A percentile compares a stretch with the other conserved stretches of the same genome.
phyloP scores from a whole-genome alignment of 1,284 basidiomycete genomes.

The Malassezia cuniculi region DNA sequence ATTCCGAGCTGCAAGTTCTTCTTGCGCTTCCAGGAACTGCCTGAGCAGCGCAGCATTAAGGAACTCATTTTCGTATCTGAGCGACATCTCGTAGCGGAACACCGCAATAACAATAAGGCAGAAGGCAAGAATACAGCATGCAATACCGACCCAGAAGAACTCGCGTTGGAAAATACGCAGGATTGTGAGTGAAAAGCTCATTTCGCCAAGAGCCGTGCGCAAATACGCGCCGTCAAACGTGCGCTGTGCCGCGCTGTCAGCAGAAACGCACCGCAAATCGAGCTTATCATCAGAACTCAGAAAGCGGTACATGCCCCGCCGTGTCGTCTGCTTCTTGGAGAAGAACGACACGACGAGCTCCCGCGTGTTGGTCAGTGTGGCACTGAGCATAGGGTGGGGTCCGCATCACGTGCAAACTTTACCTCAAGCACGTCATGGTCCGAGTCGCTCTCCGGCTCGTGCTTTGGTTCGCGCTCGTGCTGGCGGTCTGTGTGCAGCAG shows the following conservation, averaged over 20 bases:
- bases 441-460: too few relatives aligned
- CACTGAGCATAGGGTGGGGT: too few relatives aligned
- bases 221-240: slow-evolving; percentile 15
- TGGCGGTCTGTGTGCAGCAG: slow-evolving; percentile 4
- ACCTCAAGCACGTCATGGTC: too few relatives aligned
- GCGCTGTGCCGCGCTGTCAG: slow-evolving; percentile 10
- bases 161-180: slow-evolving; percentile 9
- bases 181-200: slow-evolving; percentile 7
- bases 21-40: too few relatives aligned
- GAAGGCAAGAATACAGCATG: slow-evolving; percentile 7
- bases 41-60: too few relatives aligned
- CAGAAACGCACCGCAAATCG: slow-evolving; percentile 9
- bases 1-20: too few relatives aligned
- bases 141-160: slow-evolving; percentile 14
- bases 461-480: slow-evolving; percentile 1
- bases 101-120: slow-evolving; percentile 8
- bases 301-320: too few relatives aligned
- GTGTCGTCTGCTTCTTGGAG: slow-evolving; percentile 2
- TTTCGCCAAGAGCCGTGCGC: slow-evolving; percentile 8
- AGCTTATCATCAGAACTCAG: too few relatives aligned
- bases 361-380: too few relatives aligned
- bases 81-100: slow-evolving; percentile 10
- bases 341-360: too few relatives aligned
- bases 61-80: slow-evolving; percentile 7
- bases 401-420: too few relatives aligned